Percentiles rank a stretch among this genome's conserved stretches.
Conservation (phyloP, 2,329 filamentous ascomycete species). For the Plectosphaerella sp. region DNA sequence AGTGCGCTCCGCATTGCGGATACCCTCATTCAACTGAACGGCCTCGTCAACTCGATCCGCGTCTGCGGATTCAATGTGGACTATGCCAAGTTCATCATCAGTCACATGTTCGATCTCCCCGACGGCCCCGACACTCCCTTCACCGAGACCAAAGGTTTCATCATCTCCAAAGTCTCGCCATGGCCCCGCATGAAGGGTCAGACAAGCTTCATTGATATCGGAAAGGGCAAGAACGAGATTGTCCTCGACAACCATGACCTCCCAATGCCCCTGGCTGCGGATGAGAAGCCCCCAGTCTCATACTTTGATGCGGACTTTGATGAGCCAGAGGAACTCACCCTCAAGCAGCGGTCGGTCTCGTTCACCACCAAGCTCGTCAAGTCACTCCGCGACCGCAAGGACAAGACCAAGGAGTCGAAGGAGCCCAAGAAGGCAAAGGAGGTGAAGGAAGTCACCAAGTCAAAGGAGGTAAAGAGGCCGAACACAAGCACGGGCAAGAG, state of each 20-base stretch:
- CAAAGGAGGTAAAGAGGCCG: too few species aligned
- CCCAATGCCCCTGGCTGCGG: neutral
- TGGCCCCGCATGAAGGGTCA: constrained; percentile 9
- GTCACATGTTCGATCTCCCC: constrained; percentile 17
- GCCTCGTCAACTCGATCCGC: constrained; percentile 23
- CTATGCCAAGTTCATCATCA: constrained; percentile 22
- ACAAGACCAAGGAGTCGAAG: too few species aligned
- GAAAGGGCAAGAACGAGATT: neutral
- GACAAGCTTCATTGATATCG: constrained; percentile 6
- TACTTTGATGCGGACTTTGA: neutral
- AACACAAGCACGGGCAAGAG: too few species aligned
- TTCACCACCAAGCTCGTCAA: too few species aligned
- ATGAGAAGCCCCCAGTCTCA: neutral
- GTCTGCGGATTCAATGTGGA: constrained; percentile 29
- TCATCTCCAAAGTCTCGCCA: neutral
- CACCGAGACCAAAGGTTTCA: constrained; percentile 1
- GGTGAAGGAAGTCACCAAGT: too few species aligned
- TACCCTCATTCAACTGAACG: constrained; percentile 21
- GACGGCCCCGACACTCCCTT: constrained; percentile 15
- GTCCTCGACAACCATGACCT: constrained; percentile 5
- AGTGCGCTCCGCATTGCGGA: constrained; percentile 24
- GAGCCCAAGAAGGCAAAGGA: too few species aligned
- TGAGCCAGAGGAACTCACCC: too few species aligned
- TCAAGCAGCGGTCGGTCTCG: too few species aligned
- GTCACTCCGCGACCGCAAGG: too few species aligned